Evolutionary conservation across 2,329 filamentous ascomycete genomes (phyloP).

Genomic region (Elsinoe australis): DNA sequence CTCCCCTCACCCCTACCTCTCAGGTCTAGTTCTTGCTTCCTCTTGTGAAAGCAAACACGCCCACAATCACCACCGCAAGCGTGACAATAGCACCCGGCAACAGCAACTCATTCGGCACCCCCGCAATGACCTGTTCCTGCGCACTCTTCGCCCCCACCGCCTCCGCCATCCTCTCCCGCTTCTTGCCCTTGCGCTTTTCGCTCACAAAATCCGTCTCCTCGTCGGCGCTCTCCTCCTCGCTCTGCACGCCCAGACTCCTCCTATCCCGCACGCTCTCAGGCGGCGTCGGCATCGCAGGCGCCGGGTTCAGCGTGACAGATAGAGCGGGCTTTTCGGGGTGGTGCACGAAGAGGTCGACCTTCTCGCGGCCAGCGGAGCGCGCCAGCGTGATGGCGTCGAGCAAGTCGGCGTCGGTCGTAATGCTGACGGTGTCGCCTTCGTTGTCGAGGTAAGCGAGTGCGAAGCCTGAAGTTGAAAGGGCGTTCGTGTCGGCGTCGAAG

Average conservation of each 20-base stretch:
- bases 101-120: constrained; percentile 88
- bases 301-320: constrained; percentile 53
- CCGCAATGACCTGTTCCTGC: constrained; percentile 74
- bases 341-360: constrained; percentile 95
- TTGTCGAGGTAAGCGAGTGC: constrained; percentile 94
- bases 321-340: constrained; percentile 83
- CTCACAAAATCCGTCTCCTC: constrained; percentile 34
- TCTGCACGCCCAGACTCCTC: constrained; percentile 39
- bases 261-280: constrained; percentile 45
- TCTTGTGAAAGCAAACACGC: constrained; percentile 71
- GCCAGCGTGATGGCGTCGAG: constrained; percentile 82
- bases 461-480: constrained; percentile 68
- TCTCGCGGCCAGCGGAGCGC: constrained; percentile 68
- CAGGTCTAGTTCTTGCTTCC: constrained; percentile 15
- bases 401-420: constrained; percentile 90
- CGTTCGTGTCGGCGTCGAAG: constrained; percentile 66
- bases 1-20: not conserved
- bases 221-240: constrained; percentile 48
- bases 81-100: constrained; percentile 91
- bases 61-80: constrained; percentile 87
- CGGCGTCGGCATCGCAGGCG: constrained; percentile 47
- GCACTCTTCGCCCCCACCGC: constrained; percentile 37
- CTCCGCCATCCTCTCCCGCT: constrained; percentile 23
- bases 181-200: constrained; percentile 36
- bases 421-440: constrained; percentile 92